Percentiles rank a stretch among this genome's conserved stretches.
Evolutionary conservation across 1,139 yeast species (phyloP).

Genomic region (Taiozyma sp.): DNA sequence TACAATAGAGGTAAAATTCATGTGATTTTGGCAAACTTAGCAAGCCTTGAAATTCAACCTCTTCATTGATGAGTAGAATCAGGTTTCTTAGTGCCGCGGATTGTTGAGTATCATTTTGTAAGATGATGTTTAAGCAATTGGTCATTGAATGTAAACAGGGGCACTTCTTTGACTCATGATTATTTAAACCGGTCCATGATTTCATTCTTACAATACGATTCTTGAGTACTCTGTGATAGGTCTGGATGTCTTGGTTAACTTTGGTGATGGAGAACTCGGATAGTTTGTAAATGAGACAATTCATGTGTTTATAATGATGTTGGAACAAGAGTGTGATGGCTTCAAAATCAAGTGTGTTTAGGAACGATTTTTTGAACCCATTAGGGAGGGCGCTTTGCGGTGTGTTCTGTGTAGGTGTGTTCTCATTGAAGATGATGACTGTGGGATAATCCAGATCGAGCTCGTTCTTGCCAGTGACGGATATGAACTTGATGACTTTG

Average conservation of each 20-base stretch:
- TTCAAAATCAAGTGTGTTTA: constrained; percentile 10
- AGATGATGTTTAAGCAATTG: constrained; percentile 21
- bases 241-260: constrained; percentile 20
- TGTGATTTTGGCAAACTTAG: constrained; percentile 20
- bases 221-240: constrained; percentile 27
- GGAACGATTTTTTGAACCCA: not conserved
- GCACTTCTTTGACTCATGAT: constrained; percentile 20
- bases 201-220: constrained; percentile 45
- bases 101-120: constrained; percentile 20
- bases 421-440: constrained; percentile 18
- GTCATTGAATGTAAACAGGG: constrained; percentile 30
- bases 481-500: constrained; percentile 12
- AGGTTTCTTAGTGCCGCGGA: constrained; percentile 17
- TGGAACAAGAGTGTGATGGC: constrained; percentile 10
- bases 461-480: constrained; percentile 21
- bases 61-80: constrained; percentile 29
- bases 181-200: constrained; percentile 51
- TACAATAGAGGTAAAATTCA: constrained; percentile 23
- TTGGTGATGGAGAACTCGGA: constrained; percentile 20
- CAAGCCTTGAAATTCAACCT: constrained; percentile 36
- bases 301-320: constrained; percentile 36
- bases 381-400: not conserved
- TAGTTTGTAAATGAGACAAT: constrained; percentile 30
- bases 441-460: constrained; percentile 23
- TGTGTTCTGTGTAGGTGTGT: not conserved